A percentile compares a stretch with the other conserved stretches of the same genome.
These are phyloP conservation scores for Leccinellum albellum DNA, from an alignment of 768 basidiomycete species.

Conservation along the genomic window DNA sequence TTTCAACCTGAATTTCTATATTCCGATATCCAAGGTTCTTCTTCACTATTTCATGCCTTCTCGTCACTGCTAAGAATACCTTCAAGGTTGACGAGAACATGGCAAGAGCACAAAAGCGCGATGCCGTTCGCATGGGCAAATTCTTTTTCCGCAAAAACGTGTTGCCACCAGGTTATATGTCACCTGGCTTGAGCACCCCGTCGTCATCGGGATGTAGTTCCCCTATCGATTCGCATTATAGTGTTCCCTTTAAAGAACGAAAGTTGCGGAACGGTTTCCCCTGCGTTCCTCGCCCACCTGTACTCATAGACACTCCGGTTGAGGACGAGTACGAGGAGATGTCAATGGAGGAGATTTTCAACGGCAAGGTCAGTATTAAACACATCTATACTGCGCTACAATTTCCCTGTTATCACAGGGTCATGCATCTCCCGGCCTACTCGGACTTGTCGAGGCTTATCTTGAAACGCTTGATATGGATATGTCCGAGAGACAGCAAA, in stretches of 20 bases:
- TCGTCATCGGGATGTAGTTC: slow-evolving; percentile 42
- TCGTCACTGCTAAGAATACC: neutral
- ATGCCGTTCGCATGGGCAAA: slow-evolving; percentile 67
- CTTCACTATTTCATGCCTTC: neutral
- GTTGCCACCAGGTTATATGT: slow-evolving; percentile 50
- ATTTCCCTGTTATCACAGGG: slow-evolving; percentile 39
- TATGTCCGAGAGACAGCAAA: slow-evolving; percentile 50
- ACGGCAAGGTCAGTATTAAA: slow-evolving; percentile 66
- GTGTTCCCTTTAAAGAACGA: slow-evolving; percentile 51
- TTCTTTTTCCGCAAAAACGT: slow-evolving; percentile 92
- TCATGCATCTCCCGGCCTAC: slow-evolving; percentile 68
- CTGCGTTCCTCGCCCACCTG: slow-evolving; percentile 43
- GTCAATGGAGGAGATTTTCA: slow-evolving; percentile 89
- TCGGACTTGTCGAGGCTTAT: slow-evolving; percentile 80
- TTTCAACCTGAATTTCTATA: slow-evolving; percentile 90
- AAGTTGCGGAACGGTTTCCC: slow-evolving; percentile 73
- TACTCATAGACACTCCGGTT: slow-evolving; percentile 50
- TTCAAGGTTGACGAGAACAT: slow-evolving; percentile 94
- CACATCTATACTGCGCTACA: neutral
- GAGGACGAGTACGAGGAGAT: slow-evolving; percentile 90
- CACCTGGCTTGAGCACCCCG: slow-evolving; percentile 38
- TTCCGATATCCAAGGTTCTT: slow-evolving; percentile 90
- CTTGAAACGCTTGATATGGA: slow-evolving; percentile 82
- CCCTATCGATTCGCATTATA: slow-evolving; percentile 33
- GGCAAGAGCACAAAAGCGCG: slow-evolving; percentile 80